Base-by-base conservation (phyloP, 2,329 filamentous ascomycete species). In the Ophiostoma sp. region DNA sequence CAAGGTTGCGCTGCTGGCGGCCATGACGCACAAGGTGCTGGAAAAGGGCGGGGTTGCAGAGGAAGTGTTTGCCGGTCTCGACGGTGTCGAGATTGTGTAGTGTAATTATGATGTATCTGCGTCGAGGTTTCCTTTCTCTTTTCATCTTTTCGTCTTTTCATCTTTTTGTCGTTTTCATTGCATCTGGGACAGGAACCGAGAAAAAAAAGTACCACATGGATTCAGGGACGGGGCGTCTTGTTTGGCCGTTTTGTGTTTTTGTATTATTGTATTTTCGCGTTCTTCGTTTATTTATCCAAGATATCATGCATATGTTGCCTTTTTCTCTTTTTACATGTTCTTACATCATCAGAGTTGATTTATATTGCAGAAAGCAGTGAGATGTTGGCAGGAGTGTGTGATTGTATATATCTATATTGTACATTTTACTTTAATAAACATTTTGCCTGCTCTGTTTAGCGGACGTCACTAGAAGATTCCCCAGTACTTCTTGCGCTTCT, bases 21-120 rank as follows among this genome's bases (percentile, higher is more conserved):
- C 85, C 69, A 91, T 97, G 80, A 87, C 96, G 72, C 87, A 90
- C 77, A 87, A 89, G 77, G 91, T 93, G 41, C 79, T 96, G 71
- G 87, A 91, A 77, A 87, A 85, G 75, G 90, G 90, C 0, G 93
- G 93, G 44, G 90, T 97, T 36, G 93, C 90, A 4, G 89, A 94
- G 74, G 94, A 97, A 79, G 90, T 97, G 6, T 83, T 98, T 77
- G 88, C 90, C 73, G 94, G 90, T 0, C 80, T 98, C 74, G 90
- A 94, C 72, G 87, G 85, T 23, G 91, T 95, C 64, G 90, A 93
- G 72, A 80, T 91, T 79, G 82, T 83, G 73, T 90, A 65, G 57
- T 62, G 7, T 33, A 4, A 5, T 15, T 8, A 23, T 31, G 27
- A 31, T 31, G 35, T 4, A 39, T 39, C 36, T 39, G 33, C 7